phyloP scores from a whole-genome alignment of 176 grass and related monocot species.

The Neostapfia colusana region DNA sequence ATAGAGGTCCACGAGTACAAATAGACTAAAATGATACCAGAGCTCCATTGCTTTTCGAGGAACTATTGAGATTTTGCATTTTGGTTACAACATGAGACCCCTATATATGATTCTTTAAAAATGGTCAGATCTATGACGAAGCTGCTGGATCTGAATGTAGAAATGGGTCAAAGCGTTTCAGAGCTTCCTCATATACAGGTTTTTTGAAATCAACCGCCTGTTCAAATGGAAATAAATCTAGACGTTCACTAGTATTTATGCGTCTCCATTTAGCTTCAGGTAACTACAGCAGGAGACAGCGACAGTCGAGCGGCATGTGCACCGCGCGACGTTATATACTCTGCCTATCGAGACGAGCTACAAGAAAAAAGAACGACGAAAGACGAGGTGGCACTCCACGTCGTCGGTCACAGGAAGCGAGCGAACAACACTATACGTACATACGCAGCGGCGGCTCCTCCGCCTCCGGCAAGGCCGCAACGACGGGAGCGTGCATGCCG shows the following conservation, averaged over 20 bases:
- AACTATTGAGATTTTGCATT: conserved; percentile 25
- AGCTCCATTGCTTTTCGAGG: neutral
- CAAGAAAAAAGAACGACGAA: neutral
- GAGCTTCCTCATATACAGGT: conserved; percentile 78
- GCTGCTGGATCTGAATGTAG: conserved; percentile 58
- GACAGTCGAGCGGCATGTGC: neutral
- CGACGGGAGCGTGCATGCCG: conserved; percentile 12
- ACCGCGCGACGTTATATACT: neutral
- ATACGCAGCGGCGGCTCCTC: conserved; percentile 5
- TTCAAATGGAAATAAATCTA: conserved; percentile 37
- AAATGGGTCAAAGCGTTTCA: conserved; percentile 62
- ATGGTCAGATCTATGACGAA: conserved; percentile 19
- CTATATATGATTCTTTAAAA: neutral
- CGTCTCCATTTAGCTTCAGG: conserved; percentile 17
- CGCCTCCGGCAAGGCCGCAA: neutral
- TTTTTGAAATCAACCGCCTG: conserved; percentile 94
- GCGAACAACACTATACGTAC: neutral
- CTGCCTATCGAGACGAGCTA: neutral
- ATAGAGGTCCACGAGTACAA: neutral
- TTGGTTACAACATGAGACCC: neutral
- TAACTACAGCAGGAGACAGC: conserved; percentile 28
- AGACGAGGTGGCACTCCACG: neutral
- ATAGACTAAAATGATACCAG: neutral
- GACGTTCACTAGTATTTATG: conserved; percentile 34
- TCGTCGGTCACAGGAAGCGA: conserved; percentile 9